Evolutionary conservation across 169 alveolate genomes (phyloP).

Genomic region (Cystoisospora suis): DNA sequence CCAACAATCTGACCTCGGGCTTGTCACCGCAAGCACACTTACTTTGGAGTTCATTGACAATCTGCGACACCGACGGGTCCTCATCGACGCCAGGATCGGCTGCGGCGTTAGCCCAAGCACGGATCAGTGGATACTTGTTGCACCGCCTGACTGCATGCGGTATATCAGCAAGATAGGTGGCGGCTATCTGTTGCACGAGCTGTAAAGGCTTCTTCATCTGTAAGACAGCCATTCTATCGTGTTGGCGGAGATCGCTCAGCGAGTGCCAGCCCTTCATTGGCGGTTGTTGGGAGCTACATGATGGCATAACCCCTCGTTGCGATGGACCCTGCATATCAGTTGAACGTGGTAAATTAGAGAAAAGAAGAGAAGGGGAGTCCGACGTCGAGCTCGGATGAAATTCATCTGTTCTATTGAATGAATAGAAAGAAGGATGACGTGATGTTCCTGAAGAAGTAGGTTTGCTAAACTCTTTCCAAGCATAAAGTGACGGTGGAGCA

Average conservation of each 20-base stretch:
- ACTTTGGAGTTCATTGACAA: constrained; percentile 4
- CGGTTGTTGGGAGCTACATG: neutral
- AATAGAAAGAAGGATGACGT: neutral
- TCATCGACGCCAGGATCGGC: neutral
- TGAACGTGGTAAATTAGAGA: neutral
- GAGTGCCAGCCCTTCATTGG: constrained; percentile 13
- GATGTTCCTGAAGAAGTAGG: neutral
- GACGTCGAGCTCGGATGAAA: neutral
- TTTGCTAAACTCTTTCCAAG: neutral
- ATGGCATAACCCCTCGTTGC: no score
- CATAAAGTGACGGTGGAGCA: neutral
- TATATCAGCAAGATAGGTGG: neutral
- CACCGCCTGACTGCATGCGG: constrained; percentile 22
- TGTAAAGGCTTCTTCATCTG: neutral
- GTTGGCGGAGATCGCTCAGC: constrained; percentile 7
- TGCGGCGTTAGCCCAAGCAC: constrained; percentile 18
- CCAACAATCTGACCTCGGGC: neutral
- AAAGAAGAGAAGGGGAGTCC: neutral
- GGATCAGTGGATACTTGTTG: neutral
- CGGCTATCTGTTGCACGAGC: neutral
- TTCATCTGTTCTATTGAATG: no score
- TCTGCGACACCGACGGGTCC: neutral
- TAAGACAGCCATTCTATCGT: neutral
- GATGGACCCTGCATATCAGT: neutral
- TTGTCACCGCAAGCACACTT: neutral